Evolutionary conservation across 202 grass and related monocot species (phyloP).

Genomic region (Carex sylvatica): DNA sequence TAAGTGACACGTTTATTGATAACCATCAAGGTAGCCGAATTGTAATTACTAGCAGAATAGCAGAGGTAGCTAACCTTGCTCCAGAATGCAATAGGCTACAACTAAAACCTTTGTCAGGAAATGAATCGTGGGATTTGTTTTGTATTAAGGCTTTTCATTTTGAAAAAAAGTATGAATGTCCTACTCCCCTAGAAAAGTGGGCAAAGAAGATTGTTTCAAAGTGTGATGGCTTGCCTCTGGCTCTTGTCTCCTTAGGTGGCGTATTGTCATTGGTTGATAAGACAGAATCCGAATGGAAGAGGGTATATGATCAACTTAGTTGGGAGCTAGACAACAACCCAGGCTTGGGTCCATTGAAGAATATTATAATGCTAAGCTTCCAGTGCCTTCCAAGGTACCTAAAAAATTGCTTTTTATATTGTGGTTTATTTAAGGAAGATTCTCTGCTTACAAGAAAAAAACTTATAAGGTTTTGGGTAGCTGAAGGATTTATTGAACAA

Average conservation of each 20-base stretch:
- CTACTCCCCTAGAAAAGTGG: slow-evolving; percentile 19
- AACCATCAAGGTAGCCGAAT: slow-evolving; percentile 27
- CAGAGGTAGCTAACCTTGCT: slow-evolving; percentile 30
- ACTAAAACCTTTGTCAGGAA: slow-evolving; percentile 34
- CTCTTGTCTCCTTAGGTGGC: slow-evolving; percentile 46
- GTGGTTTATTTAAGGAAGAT: slow-evolving; percentile 46
- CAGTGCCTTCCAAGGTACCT: slow-evolving; percentile 49
- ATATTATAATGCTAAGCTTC: slow-evolving; percentile 39
- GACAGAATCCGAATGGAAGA: slow-evolving; percentile 32
- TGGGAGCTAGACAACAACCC: slow-evolving; percentile 31
- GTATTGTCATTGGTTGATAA: slow-evolving; percentile 35
- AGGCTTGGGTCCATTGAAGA: slow-evolving; percentile 32
- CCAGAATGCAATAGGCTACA: slow-evolving; percentile 10
- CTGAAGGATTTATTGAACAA: slow-evolving; percentile 52
- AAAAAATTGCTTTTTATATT: slow-evolving; percentile 54
- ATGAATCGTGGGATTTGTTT: slow-evolving; percentile 50
- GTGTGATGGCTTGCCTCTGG: slow-evolving; percentile 49
- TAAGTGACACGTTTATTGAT: slow-evolving; percentile 32
- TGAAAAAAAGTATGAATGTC: slow-evolving; percentile 31
- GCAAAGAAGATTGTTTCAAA: slow-evolving; percentile 40
- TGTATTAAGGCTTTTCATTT: slow-evolving; percentile 43
- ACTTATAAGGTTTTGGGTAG: slow-evolving; percentile 50
- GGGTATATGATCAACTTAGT: slow-evolving; percentile 37
- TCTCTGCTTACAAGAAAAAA: slow-evolving; percentile 39
- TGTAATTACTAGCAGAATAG: slow-evolving; percentile 38